These are phyloP conservation scores for Raddia distichophylla DNA, from an alignment of 176 grass and related monocot species.

Conservation along the genomic window DNA sequence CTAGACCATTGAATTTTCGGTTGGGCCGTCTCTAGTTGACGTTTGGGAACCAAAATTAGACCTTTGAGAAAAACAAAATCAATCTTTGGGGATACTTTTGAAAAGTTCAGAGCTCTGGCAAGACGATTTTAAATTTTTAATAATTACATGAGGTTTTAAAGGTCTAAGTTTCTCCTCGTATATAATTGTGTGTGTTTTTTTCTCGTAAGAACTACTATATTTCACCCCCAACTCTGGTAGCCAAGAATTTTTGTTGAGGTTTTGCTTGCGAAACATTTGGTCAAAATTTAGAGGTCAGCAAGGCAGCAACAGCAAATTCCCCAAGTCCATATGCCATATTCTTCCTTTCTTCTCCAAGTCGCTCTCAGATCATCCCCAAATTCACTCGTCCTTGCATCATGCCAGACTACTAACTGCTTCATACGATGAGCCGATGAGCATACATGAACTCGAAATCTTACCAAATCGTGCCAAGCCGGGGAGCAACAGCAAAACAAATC, in stretches of 20 bases:
- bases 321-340: not conserved
- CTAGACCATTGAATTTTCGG: not conserved
- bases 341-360: not conserved
- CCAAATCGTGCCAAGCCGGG: not conserved
- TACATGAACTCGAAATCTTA: too few relatives aligned
- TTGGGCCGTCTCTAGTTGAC: not conserved
- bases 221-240: not conserved
- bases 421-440: too few relatives aligned
- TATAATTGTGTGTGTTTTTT: too few relatives aligned
- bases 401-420: too few relatives aligned
- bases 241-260: not conserved
- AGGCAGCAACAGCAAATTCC: not conserved
- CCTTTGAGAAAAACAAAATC: not conserved
- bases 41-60: not conserved
- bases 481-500: not conserved
- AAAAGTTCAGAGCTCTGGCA: not conserved
- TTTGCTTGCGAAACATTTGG: not conserved
- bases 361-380: not conserved
- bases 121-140: too few relatives aligned
- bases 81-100: not conserved
- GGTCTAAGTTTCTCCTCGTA: too few relatives aligned
- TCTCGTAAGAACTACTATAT: too few relatives aligned
- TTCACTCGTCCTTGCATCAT: not conserved
- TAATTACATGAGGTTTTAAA: too few relatives aligned
- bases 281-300: not conserved